Evolutionary conservation across 345 rosid genomes (phyloP), one percentile per base, ranked within the genome.

Genomic region (Diplotaxis tenuifolia): DNA sequence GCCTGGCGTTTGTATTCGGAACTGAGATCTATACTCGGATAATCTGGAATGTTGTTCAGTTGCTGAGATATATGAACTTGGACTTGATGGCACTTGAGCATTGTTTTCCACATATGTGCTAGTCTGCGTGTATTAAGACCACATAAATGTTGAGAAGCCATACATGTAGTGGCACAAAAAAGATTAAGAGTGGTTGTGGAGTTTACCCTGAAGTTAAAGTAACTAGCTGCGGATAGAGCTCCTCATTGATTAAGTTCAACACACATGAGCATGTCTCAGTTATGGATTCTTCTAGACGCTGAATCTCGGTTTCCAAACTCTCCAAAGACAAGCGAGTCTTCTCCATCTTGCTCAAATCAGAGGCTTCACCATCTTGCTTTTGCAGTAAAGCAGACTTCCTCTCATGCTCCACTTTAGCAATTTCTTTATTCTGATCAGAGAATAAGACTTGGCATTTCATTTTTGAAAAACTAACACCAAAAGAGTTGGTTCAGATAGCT

Each of bases 191-290:
- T 70, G 61, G 62, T 23, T 19, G 3, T 29, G 56, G 68, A 65
- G 63, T 70, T 85, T 91, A 93, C 98, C 97, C 97, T 0, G 95
- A 82, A 80, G 84, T 85, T 78, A 94, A 75, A 31, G 89, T 67
- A 55, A 86, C 80, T 66, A 94, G 85, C 79, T 94, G 98, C 28
- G 97, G 98, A 75, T 91, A 79, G 65, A 94, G 88, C 84, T 94
- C 98, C 69, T 78, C 82, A 25, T 89, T 87, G 68, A 94, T 85
- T 40, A 87, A 79, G 56, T 64, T 76, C 81, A 83, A 47, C 73
- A 91, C 77, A 40, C 73, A 78, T 31, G 88, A 86, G 80, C 86
- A 79, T 28, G 84, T 82, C 31, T 57, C 50, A 78, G 82, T 77
- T 72, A 94, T 88, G 54, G 97, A 88, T 16, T 80, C 73, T 64